Evolutionary conservation across 2,329 filamentous ascomycete genomes (phyloP), one percentile per base, ranked within the genome.

Genomic region (Botryotinia globosa): DNA sequence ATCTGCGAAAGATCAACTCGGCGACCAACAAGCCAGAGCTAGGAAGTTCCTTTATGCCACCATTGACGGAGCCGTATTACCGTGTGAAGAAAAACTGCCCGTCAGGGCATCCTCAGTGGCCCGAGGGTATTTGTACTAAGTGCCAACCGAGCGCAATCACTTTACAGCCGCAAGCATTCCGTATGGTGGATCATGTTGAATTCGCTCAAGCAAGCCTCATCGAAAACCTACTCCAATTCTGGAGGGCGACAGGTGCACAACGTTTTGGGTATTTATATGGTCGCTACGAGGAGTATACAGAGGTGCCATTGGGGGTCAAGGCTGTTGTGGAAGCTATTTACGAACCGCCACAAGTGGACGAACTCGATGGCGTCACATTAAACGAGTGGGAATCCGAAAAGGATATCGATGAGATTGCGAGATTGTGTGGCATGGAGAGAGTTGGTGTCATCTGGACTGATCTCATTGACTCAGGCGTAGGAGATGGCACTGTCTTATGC

Each of bases 161-260:
- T 18, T 85, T 99, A 70, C 94, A 98, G 80, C 94, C 94, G 8
- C 96, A 99, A 82, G 87, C 91, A 32, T 99, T 95, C 82, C 93
- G 96, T 69, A 98, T 96, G 93, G 94, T 99, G 5, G 96, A 99
- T 79, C 96, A 99, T 81, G 96, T 99, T 75, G 97, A 99, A 82
- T 98, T 99, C 80, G 91, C 95, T 2, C 91, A 92, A 1, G 90
- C 94, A 4, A 87, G 90, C 71, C 88, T 98, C 48, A 93, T 98
- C 78, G 93, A 99, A 80, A 89, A 88, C n/a, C 90, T 98, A 72
- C 89, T 99, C 76, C 90, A 98, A 79, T 93, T 95, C 73, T 99
- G 96, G 95, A 88, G 97, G 77, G 91, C 89, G 76, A 94, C 93
- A 2, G 95, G 94, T 6, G 84, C 87, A 42, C 96, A 99, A 81